Evolutionary conservation across 1,139 yeast species (phyloP).

Genomic region (Spathaspora jeffriesii): DNA sequence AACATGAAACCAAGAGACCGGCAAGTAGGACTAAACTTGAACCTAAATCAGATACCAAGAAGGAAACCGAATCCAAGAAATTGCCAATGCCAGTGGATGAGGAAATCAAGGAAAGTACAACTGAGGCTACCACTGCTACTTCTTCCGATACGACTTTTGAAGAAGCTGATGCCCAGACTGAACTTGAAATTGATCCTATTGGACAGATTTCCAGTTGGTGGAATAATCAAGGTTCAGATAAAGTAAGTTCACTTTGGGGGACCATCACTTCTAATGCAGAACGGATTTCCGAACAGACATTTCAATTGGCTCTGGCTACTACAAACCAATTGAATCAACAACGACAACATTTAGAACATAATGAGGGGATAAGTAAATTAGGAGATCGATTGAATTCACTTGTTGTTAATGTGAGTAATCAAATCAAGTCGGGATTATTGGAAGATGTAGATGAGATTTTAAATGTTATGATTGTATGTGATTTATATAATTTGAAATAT

Average conservation of each 20-base stretch:
- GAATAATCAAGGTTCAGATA: constrained; percentile 72
- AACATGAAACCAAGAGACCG: constrained; percentile 35
- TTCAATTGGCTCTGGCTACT: constrained; percentile 43
- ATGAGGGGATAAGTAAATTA: constrained; percentile 26
- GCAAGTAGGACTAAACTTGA: constrained; percentile 18
- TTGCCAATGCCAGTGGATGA: not conserved
- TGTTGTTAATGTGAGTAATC: constrained; percentile 39
- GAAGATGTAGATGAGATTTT: constrained; percentile 53
- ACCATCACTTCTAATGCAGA: constrained; percentile 49
- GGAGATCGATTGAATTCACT: constrained; percentile 36
- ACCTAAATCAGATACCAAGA: constrained; percentile 29
- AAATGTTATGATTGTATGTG: constrained; percentile 65
- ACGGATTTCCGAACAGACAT: constrained; percentile 41
- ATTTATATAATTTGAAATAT: constrained; percentile 68
- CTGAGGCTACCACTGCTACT: constrained; percentile 13
- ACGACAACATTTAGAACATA: constrained; percentile 32
- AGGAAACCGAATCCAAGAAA: constrained; percentile 12
- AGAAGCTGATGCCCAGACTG: constrained; percentile 14
- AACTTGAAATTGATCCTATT: constrained; percentile 59
- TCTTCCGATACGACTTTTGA: constrained; percentile 11
- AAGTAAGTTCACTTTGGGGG: constrained; percentile 73
- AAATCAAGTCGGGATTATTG: constrained; percentile 61
- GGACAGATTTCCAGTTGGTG: constrained; percentile 80
- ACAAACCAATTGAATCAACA: constrained; percentile 45
- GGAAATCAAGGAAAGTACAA: constrained; percentile 7